Conservation (phyloP, 2,329 filamentous ascomycete genomes). For the Aspergillus hiratsukae region DNA sequence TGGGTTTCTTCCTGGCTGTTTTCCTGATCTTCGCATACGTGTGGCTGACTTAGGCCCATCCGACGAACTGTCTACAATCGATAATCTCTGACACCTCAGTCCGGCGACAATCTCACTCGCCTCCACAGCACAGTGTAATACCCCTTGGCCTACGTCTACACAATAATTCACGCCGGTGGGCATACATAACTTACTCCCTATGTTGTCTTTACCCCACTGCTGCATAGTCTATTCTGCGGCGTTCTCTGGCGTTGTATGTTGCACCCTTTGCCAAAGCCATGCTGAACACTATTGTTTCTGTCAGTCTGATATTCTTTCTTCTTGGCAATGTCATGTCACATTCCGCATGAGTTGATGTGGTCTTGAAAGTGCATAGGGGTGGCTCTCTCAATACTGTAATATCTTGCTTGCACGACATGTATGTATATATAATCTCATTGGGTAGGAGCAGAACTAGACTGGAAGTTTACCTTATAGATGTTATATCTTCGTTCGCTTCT, state of each 20-base stretch:
- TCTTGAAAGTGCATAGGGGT: background rate
- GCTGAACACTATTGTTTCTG: background rate
- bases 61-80: background rate
- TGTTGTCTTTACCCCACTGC: background rate
- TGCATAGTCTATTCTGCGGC: background rate
- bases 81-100: background rate
- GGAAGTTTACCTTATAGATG: background rate
- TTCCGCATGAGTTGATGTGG: background rate
- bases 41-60: constrained; percentile 66
- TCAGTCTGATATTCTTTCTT: background rate
- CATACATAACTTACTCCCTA: background rate
- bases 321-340: background rate
- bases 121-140: background rate
- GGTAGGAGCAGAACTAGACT: background rate
- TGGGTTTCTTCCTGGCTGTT: constrained; percentile 81
- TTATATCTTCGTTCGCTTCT: background rate
- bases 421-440: background rate
- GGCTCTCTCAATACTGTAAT: background rate
- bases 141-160: background rate
- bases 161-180: background rate
- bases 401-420: background rate
- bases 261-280: background rate
- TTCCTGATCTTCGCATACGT: constrained; percentile 84
- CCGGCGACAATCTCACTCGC: background rate
- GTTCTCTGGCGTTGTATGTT: background rate